Conservation (phyloP, 192 early-diverging fungal genomes). For the Coemansia sp. region DNA sequence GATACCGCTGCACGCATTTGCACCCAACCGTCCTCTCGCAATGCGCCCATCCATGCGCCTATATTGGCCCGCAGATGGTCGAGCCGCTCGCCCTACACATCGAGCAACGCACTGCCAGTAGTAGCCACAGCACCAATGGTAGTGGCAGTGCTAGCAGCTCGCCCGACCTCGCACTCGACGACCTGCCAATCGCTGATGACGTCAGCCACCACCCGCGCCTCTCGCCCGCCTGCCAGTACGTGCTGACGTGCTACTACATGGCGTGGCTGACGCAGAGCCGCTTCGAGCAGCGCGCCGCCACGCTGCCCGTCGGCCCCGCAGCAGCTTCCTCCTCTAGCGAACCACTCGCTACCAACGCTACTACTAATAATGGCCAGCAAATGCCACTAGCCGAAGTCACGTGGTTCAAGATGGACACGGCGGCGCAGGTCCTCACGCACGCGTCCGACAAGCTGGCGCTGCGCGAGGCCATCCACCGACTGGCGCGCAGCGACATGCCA, state of each 20-base stretch:
- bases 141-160: too few relatives aligned
- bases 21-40: constrained; percentile 25
- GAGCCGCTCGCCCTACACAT: constrained; percentile 51
- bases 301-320: constrained; percentile 33
- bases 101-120: constrained; percentile 27
- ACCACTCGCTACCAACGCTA: too few relatives aligned
- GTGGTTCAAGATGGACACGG: constrained; percentile 57
- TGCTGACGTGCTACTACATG: constrained; percentile 52
- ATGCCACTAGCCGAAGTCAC: constrained; percentile 45
- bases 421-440: constrained; percentile 50
- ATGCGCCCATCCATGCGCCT: constrained; percentile 43
- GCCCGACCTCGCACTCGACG: too few relatives aligned
- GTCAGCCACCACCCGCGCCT: not conserved
- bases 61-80: constrained; percentile 49
- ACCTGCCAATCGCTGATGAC: constrained; percentile 5
- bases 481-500: constrained; percentile 17
- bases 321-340: not conserved
- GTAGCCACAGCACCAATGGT: not conserved
- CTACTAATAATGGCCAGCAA: not conserved
- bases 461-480: constrained; percentile 45
- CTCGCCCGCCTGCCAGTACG: constrained; percentile 13
- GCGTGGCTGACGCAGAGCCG: constrained; percentile 50
- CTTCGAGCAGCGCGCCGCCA: constrained; percentile 32
- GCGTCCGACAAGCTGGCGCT: constrained; percentile 41
- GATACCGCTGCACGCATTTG: constrained; percentile 49